Percentiles rank a stretch among this genome's conserved stretches.
These are phyloP conservation scores for Trametes versicolor DNA, from an alignment of 1,284 basidiomycete genomes.

Conservation along the genomic window DNA sequence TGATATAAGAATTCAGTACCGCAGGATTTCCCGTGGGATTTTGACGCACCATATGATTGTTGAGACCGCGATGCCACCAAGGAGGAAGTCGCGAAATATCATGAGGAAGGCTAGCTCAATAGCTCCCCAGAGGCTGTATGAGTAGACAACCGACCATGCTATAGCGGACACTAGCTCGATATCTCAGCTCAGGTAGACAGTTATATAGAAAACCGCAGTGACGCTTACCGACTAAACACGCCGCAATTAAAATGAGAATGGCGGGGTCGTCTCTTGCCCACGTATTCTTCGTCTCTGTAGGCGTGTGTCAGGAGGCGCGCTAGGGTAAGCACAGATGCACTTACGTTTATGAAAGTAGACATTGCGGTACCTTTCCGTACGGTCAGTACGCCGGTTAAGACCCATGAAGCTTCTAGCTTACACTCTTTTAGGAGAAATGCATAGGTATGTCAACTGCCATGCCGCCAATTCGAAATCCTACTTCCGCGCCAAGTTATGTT, in stretches of 20 bases:
- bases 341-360: conserved; percentile 92
- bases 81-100: conserved; percentile 88
- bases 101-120: conserved; percentile 79
- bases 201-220: neutral
- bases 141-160: conserved; percentile 89
- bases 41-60: conserved; percentile 77
- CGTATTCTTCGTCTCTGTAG: conserved; percentile 93
- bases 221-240: conserved; percentile 74
- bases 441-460: conserved; percentile 93
- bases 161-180: conserved; percentile 70
- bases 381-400: conserved; percentile 16
- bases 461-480: conserved; percentile 96
- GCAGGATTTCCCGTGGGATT: neutral
- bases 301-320: neutral
- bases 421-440: conserved; percentile 91
- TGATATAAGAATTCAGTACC: neutral
- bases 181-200: neutral
- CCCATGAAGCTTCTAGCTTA: conserved; percentile 55
- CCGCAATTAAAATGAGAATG: conserved; percentile 86
- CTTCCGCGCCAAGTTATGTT: conserved; percentile 19
- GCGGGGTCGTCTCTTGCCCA: conserved; percentile 98
- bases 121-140: conserved; percentile 63
- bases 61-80: conserved; percentile 78
- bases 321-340: neutral
- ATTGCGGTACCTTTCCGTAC: conserved; percentile 75